Evolutionary conservation across 1,139 yeast genomes (phyloP), one percentile per base, ranked within the genome.

Genomic region (Suhomyces guaymorum): DNA sequence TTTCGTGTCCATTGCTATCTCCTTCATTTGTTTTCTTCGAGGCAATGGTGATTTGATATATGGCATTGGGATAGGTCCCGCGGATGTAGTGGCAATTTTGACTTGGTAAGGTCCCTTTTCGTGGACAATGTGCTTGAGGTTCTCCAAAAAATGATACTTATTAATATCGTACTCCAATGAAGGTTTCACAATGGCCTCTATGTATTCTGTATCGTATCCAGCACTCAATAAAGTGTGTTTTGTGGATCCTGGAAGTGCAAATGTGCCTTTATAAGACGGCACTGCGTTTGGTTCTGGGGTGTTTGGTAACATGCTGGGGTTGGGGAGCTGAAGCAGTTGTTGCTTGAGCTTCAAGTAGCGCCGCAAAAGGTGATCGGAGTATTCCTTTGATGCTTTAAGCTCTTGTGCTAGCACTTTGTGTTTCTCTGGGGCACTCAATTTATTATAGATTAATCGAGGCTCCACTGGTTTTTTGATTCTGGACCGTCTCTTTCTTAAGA

Each of bases 71-170:
- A 54, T 44, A 1, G 61, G 53, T 0, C 73, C 75, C 0, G 74
- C 63, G 23, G 49, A 46, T 2, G 67, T 62, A 15, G 42, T 35
- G 12, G 55, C 41, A 5, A 68, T 52, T 28, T 53, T 57, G 8
- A 69, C 72, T 30, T 55, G 52, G 28, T 43, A 59, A 0, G 76
- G 75, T 0, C 76, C 76, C 34, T 57, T 61, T 11, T 55, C 53
- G 30, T 59, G 56, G 10, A 68, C 56, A 0, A 51, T 51, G 1
- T 38, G 15, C 14, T 44, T 39, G 8, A 58, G 38, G 12, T 45
- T 33, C 4, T 51, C 46, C 16, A 68, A 41, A 27, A 50, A 52
- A 28, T 63, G 59, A 24, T 46, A 38, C 32, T 51, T 47, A 42
- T 70, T 70, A 30, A 69, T 53, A 30, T 60, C 64, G 42, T 55